These are phyloP conservation scores for Conringia planisiliqua DNA, from an alignment of 345 rosid genomes.

Conservation along the genomic window DNA sequence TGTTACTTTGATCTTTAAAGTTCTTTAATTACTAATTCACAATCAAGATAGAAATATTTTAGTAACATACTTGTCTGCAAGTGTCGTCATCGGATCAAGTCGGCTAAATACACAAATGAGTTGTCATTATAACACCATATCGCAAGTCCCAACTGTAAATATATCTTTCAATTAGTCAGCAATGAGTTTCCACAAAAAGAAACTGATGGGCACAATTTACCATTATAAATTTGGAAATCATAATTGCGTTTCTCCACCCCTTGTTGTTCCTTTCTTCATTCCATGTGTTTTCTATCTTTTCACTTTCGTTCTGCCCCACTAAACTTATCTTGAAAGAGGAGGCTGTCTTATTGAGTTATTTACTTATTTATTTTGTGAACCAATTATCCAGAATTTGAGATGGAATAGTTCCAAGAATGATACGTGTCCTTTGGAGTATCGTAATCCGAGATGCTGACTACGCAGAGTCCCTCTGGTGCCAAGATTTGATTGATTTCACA, in stretches of 20 bases:
- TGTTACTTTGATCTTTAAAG: not conserved
- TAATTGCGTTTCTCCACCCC: conserved; percentile 3
- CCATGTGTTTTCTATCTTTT: conserved; percentile 18
- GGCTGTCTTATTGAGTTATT: not conserved
- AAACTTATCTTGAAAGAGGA: conserved; percentile 10
- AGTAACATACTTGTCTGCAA: not conserved
- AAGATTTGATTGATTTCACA: conserved; percentile 13
- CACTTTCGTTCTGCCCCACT: conserved; percentile 11
- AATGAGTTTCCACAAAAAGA: not conserved
- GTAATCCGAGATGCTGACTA: not conserved
- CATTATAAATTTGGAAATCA: not conserved
- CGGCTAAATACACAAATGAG: not conserved
- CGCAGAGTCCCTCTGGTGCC: not conserved
- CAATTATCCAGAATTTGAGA: conserved; percentile 6
- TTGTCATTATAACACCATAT: not conserved
- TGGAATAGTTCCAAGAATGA: conserved; percentile 1
- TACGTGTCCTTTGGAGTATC: conserved; percentile 1
- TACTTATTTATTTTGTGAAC: not conserved
- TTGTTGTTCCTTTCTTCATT: conserved; percentile 12
- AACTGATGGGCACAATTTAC: conserved; percentile 2
- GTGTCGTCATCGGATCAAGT: not conserved
- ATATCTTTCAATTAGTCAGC: not conserved
- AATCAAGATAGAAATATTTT: not conserved
- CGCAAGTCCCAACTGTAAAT: not conserved
- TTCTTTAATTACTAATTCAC: not conserved